Evolutionary conservation across 2,329 filamentous ascomycete species (phyloP).

Genomic region (Lasiodiplodia sp.): DNA sequence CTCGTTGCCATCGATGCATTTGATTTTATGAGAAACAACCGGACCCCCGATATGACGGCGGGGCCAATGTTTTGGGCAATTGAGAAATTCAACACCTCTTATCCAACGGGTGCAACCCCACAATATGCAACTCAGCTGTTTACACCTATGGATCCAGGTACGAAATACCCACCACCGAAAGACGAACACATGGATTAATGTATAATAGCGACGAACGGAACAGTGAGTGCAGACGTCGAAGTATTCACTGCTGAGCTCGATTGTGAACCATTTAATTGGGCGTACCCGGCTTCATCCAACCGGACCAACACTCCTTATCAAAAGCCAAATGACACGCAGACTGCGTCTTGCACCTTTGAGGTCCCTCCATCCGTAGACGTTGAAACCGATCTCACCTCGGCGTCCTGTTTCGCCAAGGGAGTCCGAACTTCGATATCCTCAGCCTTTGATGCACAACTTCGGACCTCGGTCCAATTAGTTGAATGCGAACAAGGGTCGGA

Average conservation of each 20-base stretch:
- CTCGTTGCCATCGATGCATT: background rate
- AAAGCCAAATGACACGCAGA: background rate
- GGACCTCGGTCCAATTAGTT: background rate
- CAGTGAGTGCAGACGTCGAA: background rate
- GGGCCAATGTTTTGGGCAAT: conserved; percentile 6
- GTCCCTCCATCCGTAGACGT: background rate
- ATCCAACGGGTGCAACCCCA: background rate
- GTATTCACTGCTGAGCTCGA: conserved; percentile 5
- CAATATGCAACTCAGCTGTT: conserved; percentile 5
- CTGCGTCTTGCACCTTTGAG: background rate
- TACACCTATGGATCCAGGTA: background rate
- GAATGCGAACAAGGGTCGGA: background rate
- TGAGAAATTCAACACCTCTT: conserved; percentile 1
- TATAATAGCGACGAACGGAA: background rate
- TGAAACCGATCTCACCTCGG: background rate
- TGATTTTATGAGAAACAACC: conserved; percentile 6
- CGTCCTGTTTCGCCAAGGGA: background rate
- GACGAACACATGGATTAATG: background rate
- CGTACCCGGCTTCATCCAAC: conserved; percentile 1
- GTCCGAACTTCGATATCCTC: background rate
- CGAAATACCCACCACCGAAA: background rate
- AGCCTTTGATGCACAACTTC: background rate
- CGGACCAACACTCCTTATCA: background rate
- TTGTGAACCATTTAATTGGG: conserved; percentile 9
- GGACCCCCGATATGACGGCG: background rate